Evolutionary conservation across 495 filamentous ascomycete genomes (phyloP).

Genomic region (Talaromyces proteolyticus): DNA sequence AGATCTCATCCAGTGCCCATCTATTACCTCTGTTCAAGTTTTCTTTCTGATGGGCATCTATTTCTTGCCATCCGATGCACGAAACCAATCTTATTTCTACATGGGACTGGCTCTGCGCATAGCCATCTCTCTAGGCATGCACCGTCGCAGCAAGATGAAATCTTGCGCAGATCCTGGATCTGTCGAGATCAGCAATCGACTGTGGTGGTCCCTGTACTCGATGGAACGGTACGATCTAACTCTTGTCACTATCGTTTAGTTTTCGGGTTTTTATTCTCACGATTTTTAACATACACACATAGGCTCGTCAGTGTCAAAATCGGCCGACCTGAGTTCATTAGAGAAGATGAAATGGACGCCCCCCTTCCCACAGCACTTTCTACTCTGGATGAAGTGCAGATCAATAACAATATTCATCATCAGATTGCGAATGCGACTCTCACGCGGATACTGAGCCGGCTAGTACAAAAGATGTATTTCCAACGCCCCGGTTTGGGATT

Average conservation of each 20-base stretch:
- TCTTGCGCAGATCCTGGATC: background rate
- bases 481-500: background rate
- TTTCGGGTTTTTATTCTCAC: background rate
- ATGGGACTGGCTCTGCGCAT: slow-evolving; percentile 44
- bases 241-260: background rate
- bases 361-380: slow-evolving; percentile 10
- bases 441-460: background rate
- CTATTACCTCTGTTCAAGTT: slow-evolving; percentile 16
- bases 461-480: background rate
- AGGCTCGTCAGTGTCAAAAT: slow-evolving; percentile 17
- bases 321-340: slow-evolving; percentile 16
- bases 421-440: background rate
- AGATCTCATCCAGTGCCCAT: slow-evolving; percentile 14
- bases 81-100: slow-evolving; percentile 18
- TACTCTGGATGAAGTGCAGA: slow-evolving; percentile 2
- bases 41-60: slow-evolving; percentile 18
- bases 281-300: background rate
- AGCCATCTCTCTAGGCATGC: slow-evolving; percentile 45
- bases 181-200: slow-evolving; percentile 12
- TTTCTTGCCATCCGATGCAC: slow-evolving; percentile 16
- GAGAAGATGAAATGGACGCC: slow-evolving; percentile 9
- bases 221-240: slow-evolving; percentile 16
- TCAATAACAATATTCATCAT: background rate
- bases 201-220: slow-evolving; percentile 23
- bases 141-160: slow-evolving; percentile 14